These are phyloP conservation scores for Solanum piurae DNA, from an alignment of 257 asterid genomes.

Conservation along the genomic window DNA sequence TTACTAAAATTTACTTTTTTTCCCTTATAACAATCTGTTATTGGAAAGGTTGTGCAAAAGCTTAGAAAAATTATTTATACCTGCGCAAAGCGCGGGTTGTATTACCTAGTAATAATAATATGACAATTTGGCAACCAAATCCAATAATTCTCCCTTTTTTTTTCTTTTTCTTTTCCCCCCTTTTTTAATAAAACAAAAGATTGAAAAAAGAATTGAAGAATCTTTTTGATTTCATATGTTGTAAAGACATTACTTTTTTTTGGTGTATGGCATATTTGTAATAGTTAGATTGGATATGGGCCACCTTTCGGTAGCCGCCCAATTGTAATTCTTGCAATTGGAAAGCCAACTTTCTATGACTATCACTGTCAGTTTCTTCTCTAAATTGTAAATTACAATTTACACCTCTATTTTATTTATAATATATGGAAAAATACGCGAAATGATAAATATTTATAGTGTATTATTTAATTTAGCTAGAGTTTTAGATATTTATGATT, in stretches of 20 bases:
- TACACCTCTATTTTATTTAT: not conserved
- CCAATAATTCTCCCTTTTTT: not conserved
- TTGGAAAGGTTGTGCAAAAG: too few species aligned
- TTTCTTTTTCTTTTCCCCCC: not conserved
- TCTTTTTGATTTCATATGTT: not conserved
- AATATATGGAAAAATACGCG: not conserved
- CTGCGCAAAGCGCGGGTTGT: too few species aligned
- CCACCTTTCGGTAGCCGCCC: constrained; percentile 3
- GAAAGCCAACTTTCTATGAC: not conserved
- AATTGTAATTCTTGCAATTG: not conserved
- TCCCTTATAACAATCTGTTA: too few species aligned
- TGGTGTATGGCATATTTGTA: not conserved
- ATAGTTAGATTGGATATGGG: not conserved
- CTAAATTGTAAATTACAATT: not conserved
- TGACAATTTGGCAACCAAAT: not conserved
- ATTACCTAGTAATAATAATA: not conserved
- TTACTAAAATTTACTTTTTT: too few species aligned
- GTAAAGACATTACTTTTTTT: not conserved
- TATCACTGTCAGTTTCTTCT: not conserved
- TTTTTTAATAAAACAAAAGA: not conserved
- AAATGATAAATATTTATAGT: not conserved
- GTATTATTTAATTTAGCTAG: not conserved
- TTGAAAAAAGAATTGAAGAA: not conserved
- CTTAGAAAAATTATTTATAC: too few species aligned
- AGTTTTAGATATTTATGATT: too few species aligned